These are phyloP conservation scores for Ambrosiella cleistominuta DNA, from an alignment of 2,329 filamentous ascomycete species.

Conservation along the genomic window DNA sequence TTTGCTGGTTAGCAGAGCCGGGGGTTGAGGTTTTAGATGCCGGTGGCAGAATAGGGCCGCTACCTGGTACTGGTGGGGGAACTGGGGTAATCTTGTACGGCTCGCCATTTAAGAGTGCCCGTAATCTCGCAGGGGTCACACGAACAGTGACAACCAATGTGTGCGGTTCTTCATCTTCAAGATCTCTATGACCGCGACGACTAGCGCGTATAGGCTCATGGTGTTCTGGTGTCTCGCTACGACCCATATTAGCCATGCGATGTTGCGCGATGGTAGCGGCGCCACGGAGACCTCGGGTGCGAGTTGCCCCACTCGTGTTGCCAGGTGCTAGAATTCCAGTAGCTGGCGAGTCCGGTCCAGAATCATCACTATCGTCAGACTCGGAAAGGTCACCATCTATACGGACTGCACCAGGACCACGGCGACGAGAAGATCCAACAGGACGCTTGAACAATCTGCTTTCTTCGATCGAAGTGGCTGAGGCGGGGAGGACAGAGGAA, in stretches of 20 bases:
- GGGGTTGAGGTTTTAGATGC: constrained; percentile 13
- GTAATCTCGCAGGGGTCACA: constrained; percentile 54
- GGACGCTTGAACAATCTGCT: constrained; percentile 74
- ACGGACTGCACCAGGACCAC: constrained; percentile 25
- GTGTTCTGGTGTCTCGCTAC: constrained; percentile 82
- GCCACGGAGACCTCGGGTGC: constrained; percentile 75
- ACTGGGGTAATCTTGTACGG: constrained; percentile 15
- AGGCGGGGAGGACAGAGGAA: constrained; percentile 79
- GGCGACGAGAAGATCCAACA: constrained; percentile 35
- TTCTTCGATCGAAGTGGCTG: constrained; percentile 61
- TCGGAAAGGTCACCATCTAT: constrained; percentile 61
- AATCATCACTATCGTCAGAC: constrained; percentile 83
- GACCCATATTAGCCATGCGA: constrained; percentile 63
- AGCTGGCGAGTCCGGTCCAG: constrained; percentile 68
- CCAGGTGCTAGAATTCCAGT: constrained; percentile 38
- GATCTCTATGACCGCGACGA: constrained; percentile 41
- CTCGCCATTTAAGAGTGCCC: constrained; percentile 42
- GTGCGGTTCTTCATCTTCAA: constrained; percentile 64
- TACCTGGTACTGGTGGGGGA: constrained; percentile 8
- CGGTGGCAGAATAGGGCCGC: background rate
- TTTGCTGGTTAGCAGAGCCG: constrained; percentile 31
- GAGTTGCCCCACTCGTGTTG: constrained; percentile 50
- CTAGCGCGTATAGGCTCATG: constrained; percentile 53
- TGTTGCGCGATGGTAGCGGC: constrained; percentile 75
- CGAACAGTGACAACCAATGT: constrained; percentile 58